Evolutionary conservation across 257 asterid genomes (phyloP).

Genomic region (Leonotis leonurus): DNA sequence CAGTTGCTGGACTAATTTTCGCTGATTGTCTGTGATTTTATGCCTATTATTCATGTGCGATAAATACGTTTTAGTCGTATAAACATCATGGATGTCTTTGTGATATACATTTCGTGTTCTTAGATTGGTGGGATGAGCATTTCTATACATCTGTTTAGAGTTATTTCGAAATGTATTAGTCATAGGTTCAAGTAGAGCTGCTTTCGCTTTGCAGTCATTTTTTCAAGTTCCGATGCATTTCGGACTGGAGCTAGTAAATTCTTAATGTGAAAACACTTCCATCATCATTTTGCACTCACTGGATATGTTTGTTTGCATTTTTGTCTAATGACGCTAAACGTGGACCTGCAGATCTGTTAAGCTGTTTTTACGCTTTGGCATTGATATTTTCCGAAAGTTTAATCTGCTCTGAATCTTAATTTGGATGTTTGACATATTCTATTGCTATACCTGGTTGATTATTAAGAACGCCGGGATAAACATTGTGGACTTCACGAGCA

Average conservation of each 20-base stretch:
- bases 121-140: background rate
- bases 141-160: background rate
- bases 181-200: background rate
- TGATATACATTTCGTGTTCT: background rate
- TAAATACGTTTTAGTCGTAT: background rate
- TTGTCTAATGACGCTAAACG: background rate
- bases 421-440: background rate
- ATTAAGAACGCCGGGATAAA: background rate
- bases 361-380: slow-evolving; percentile 3
- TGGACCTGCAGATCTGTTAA: background rate
- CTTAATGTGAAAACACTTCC: background rate
- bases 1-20: background rate
- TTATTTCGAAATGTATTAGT: background rate
- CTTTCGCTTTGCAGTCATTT: background rate
- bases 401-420: too few species aligned
- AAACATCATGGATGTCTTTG: background rate
- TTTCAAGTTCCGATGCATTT: background rate
- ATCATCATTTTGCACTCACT: background rate
- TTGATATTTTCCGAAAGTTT: background rate
- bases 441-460: slow-evolving; percentile 4
- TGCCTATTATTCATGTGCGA: background rate
- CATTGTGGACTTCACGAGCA: slow-evolving; percentile 1
- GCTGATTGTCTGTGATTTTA: background rate
- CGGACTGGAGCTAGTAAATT: background rate
- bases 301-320: background rate